Base-by-base conservation (phyloP, 495 filamentous ascomycete genomes). In the Staphylotrichum longicolle region DNA sequence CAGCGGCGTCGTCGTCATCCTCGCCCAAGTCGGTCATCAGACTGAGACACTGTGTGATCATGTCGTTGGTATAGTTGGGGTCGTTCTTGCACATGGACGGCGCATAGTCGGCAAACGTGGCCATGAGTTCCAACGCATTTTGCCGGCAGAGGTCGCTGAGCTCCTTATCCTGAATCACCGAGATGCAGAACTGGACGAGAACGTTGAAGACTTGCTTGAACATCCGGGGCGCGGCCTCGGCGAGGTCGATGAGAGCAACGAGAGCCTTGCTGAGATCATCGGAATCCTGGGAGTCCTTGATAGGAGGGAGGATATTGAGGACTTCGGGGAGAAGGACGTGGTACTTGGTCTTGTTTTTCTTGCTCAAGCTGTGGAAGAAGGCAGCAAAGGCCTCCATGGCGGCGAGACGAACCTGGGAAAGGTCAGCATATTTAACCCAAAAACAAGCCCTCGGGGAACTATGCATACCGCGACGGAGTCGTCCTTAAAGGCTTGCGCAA, bases 31-130 rank as follows among this genome's bases (percentile, higher is more conserved):
- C 95, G n/a, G 95, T 99, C 95, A 99, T 98, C 68, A 99, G 75
- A 65, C 94, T 98, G 64, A 99, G 78, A 71, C 95, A 99, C 75
- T 99, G 95, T 0, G 92, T 98, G 66, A 99, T 93, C 95, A 99
- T 99, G 63, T 96, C 91, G 54, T 81, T 84, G 7, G 93, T 93
- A 74, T 95, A 99, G 14, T 84, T 87, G 5, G 88, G 72, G 69
- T 99, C 91, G 68, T 97, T 98, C 73, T 85, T 88, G 79, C 94
- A 98, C 88, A 97, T 96, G 34, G 86, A 84, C 10, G 95, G 90
- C 2, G 88, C 88, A 64, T 94, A 93, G 66, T 99, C 95, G 62
- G 95, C 94, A 75, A 99, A 99, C 2, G 95, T 99, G 34, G 92
- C 93, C 88, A 99, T 96, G 48, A 99, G 81, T 69, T 99, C 95